Conservation (phyloP, 345 rosid species). For the Cardiospermum halicacabum region DNA sequence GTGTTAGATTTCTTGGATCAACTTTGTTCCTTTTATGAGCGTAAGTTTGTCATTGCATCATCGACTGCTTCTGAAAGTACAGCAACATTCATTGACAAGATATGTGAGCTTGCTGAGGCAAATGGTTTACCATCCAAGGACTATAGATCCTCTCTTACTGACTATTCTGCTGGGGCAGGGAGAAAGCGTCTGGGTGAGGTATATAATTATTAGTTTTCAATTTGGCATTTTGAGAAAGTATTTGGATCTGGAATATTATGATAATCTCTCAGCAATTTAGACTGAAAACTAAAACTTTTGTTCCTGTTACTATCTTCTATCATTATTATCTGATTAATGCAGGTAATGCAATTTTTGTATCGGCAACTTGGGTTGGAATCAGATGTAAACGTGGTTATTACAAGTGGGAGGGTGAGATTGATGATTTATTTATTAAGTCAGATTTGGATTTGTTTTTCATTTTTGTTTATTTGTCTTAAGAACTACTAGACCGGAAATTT, state of each 20-base stretch:
- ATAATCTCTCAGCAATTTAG: neutral
- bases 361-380: slow-evolving; percentile 61
- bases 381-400: slow-evolving; percentile 67
- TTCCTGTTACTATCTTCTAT: neutral
- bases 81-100: slow-evolving; percentile 53
- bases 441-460: neutral
- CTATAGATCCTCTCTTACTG: slow-evolving; percentile 45
- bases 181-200: slow-evolving; percentile 60
- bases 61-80: slow-evolving; percentile 39
- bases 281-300: neutral
- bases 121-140: slow-evolving; percentile 62
- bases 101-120: slow-evolving; percentile 75
- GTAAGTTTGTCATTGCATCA: slow-evolving; percentile 43
- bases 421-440: neutral
- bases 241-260: neutral
- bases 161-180: slow-evolving; percentile 41
- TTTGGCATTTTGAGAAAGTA: slow-evolving; percentile 5
- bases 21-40: slow-evolving; percentile 72
- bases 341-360: slow-evolving; percentile 64
- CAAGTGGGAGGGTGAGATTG: slow-evolving; percentile 87
- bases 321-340: slow-evolving; percentile 15
- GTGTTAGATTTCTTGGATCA: slow-evolving; percentile 71
- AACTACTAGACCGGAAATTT: neutral
- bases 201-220: slow-evolving; percentile 2
- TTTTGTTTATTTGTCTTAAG: neutral